phyloP scores from a whole-genome alignment of 2,329 filamentous ascomycete species.

The Rhynchosporium graminicola region DNA sequence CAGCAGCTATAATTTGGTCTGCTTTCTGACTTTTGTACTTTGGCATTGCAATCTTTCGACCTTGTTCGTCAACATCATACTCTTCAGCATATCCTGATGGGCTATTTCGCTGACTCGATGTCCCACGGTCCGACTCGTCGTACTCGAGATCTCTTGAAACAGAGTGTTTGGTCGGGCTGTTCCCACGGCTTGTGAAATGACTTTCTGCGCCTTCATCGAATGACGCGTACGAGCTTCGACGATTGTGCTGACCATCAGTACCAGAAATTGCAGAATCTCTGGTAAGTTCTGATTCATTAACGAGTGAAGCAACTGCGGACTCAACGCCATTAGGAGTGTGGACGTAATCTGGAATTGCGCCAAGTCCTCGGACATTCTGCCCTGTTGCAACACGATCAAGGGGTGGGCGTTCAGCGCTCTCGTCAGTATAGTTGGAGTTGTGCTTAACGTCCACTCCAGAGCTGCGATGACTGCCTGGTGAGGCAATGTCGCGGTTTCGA shows the following conservation, averaged over 20 bases:
- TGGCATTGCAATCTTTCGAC: slow-evolving; percentile 40
- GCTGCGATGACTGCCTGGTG: slow-evolving; percentile 57
- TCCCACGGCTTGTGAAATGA: slow-evolving; percentile 41
- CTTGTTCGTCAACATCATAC: slow-evolving; percentile 41
- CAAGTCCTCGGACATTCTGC: slow-evolving; percentile 70
- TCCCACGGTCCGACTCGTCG: slow-evolving; percentile 28
- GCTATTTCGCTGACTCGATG: slow-evolving; percentile 34
- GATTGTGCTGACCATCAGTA: slow-evolving; percentile 44
- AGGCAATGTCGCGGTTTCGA: slow-evolving; percentile 52
- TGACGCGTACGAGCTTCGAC: slow-evolving; percentile 39
- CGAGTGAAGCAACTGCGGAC: slow-evolving; percentile 84
- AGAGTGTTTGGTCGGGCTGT: slow-evolving; percentile 47
- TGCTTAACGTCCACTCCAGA: slow-evolving; percentile 55
- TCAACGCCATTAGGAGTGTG: slow-evolving; percentile 74
- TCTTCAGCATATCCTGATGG: slow-evolving; percentile 37
- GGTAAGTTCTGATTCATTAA: slow-evolving; percentile 76
- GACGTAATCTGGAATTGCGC: slow-evolving; percentile 74
- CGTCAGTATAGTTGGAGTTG: slow-evolving; percentile 55
- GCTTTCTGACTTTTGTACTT: slow-evolving; percentile 34
- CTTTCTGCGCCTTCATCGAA: slow-evolving; percentile 41
- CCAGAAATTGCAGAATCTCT: slow-evolving; percentile 52
- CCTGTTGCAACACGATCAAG: slow-evolving; percentile 62
- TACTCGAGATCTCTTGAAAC: slow-evolving; percentile 23
- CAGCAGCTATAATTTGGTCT: slow-evolving; percentile 37
- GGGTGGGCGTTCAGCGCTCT: slow-evolving; percentile 55